phyloP scores from a whole-genome alignment of 441 rosid species.

The Gossypium davidsonii region DNA sequence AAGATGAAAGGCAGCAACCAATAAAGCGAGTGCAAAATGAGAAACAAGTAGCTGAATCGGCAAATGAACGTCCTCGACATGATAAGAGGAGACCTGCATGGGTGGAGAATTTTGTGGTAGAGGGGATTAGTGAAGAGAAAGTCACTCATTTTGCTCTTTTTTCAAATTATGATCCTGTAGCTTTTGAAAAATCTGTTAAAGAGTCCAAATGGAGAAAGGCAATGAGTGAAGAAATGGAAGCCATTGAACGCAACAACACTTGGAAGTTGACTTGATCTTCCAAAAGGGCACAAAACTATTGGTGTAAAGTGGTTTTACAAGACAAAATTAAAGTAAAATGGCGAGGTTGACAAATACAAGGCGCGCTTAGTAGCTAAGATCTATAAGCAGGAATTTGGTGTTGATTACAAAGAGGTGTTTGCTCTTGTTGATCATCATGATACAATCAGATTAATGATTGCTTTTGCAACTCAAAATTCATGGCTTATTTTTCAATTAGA shows the following conservation, averaged over 20 bases:
- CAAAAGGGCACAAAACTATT: not conserved
- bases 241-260: not conserved
- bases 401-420: not conserved
- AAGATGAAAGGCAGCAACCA: not conserved
- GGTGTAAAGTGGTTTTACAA: not conserved
- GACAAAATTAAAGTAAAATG: not conserved
- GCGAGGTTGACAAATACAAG: not conserved
- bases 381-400: not conserved
- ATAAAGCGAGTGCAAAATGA: not conserved
- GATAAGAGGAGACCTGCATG: not conserved
- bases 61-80: not conserved
- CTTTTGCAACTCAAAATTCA: not conserved
- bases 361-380: not conserved
- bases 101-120: not conserved
- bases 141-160: not conserved
- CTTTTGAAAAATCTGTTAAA: not conserved
- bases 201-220: not conserved
- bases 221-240: not conserved
- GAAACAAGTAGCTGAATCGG: not conserved
- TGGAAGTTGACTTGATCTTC: not conserved
- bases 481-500: not conserved
- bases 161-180: not conserved
- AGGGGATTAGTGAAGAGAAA: not conserved
- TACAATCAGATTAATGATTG: not conserved
- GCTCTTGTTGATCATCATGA: no score